Evolutionary conservation across 1,139 yeast species (phyloP).

Genomic region (Yamadazyma sp.): DNA sequence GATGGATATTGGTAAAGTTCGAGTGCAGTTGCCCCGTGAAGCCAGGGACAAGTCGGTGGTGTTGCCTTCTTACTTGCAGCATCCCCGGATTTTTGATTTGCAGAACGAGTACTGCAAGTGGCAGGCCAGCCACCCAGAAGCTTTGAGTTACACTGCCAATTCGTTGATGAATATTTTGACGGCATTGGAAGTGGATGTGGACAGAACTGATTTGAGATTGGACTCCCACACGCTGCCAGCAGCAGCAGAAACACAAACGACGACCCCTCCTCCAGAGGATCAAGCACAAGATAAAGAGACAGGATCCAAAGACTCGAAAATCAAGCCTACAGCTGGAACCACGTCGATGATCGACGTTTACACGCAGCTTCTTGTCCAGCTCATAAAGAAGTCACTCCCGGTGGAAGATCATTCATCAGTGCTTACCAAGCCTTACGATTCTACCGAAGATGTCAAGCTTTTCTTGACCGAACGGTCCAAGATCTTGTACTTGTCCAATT

Average conservation of each 20-base stretch:
- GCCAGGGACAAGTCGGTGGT: constrained; percentile 74
- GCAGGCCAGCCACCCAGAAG: constrained; percentile 64
- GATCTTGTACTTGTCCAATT: constrained; percentile 72
- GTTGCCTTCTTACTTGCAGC: constrained; percentile 73
- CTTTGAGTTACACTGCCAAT: constrained; percentile 50
- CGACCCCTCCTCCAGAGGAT: no score
- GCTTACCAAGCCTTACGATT: constrained; percentile 72
- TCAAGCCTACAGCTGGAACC: constrained; percentile 5
- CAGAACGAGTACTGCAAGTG: constrained; percentile 71
- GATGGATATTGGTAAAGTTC: constrained; percentile 63
- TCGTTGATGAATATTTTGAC: constrained; percentile 54
- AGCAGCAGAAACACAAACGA: neutral
- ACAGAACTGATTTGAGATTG: neutral
- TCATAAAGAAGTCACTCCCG: constrained; percentile 57
- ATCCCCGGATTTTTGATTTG: constrained; percentile 76
- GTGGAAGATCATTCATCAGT: constrained; percentile 54
- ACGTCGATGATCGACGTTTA: constrained; percentile 20
- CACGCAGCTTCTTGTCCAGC: constrained; percentile 46
- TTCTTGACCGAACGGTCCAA: constrained; percentile 74
- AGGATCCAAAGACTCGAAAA: constrained; percentile 9
- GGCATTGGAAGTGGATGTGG: constrained; percentile 57
- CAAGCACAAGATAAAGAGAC: no score
- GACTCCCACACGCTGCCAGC: neutral
- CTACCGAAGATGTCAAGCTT: constrained; percentile 64
- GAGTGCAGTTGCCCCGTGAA: constrained; percentile 78